Evolutionary conservation across 2,329 filamentous ascomycete genomes (phyloP).

Genomic region (Cryphonectria naterciae): DNA sequence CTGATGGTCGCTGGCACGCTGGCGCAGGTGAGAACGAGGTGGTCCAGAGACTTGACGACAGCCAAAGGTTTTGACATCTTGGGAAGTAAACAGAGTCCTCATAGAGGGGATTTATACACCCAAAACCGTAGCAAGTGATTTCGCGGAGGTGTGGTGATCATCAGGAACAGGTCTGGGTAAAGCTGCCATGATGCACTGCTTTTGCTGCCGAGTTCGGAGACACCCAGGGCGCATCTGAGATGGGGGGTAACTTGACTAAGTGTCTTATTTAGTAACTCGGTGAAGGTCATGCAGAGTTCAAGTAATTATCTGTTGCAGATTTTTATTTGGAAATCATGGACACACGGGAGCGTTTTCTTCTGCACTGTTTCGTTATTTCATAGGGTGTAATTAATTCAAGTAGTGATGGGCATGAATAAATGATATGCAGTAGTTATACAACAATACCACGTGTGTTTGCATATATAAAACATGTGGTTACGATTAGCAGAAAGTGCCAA

Average conservation of each 20-base stretch:
- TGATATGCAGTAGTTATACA: not conserved
- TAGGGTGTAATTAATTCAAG: not conserved
- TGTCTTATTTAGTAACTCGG: too few species aligned
- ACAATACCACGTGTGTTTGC: not conserved
- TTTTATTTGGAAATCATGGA: too few species aligned
- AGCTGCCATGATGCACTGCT: not conserved
- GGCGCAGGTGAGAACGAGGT: constrained; percentile 62
- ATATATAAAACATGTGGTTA: not conserved
- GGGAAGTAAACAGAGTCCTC: not conserved
- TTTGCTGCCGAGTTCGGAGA: not conserved
- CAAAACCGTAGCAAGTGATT: not conserved
- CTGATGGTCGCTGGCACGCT: constrained; percentile 52
- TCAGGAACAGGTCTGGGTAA: not conserved
- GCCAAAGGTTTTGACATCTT: constrained; percentile 37
- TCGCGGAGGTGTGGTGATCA: not conserved
- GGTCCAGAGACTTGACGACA: constrained; percentile 53
- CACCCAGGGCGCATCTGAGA: not conserved
- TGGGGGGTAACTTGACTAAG: not conserved
- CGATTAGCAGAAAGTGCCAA: not conserved
- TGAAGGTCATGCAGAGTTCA: too few species aligned
- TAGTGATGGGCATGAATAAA: not conserved
- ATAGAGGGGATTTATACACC: not conserved
- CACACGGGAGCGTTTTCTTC: too few species aligned
- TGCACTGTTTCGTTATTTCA: too few species aligned
- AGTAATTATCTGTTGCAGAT: too few species aligned